Conservation (phyloP, 1,139 yeast genomes). For the Candida tunisiensis region DNA sequence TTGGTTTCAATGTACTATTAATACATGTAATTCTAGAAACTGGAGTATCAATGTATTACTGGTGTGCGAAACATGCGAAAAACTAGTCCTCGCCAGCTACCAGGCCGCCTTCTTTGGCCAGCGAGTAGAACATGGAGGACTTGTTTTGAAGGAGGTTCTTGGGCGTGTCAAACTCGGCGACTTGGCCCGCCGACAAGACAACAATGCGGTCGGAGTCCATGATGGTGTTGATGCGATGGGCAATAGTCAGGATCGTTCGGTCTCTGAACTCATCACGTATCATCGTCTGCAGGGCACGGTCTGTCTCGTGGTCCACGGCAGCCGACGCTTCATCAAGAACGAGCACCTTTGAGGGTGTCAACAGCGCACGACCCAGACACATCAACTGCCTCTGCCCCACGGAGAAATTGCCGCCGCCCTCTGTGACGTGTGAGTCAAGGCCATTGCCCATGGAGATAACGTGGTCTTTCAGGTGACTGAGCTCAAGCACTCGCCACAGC, state of each 20-base stretch:
- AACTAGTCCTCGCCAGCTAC: slow-evolving; percentile 5
- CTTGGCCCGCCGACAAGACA: slow-evolving; percentile 71
- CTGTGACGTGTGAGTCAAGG: slow-evolving; percentile 48
- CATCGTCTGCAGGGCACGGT: slow-evolving; percentile 70
- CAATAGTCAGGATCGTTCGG: slow-evolving; percentile 85
- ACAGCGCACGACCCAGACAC: slow-evolving; percentile 78
- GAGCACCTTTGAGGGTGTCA: slow-evolving; percentile 61
- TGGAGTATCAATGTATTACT: neutral
- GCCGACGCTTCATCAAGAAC: slow-evolving; percentile 96
- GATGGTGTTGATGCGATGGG: slow-evolving; percentile 86
- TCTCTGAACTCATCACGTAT: slow-evolving; percentile 74
- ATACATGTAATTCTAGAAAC: neutral
- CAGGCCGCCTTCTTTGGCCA: slow-evolving; percentile 47
- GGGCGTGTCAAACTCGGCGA: slow-evolving; percentile 82
- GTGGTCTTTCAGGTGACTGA: slow-evolving; percentile 72
- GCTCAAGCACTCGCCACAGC: slow-evolving; percentile 72
- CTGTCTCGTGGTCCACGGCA: slow-evolving; percentile 94
- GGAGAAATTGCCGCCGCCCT: slow-evolving; percentile 78
- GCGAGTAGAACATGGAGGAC: slow-evolving; percentile 58
- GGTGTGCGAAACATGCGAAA: neutral
- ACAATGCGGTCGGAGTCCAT: slow-evolving; percentile 81
- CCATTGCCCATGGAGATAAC: slow-evolving; percentile 47
- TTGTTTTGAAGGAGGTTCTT: slow-evolving; percentile 44
- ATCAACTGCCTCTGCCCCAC: slow-evolving; percentile 87
- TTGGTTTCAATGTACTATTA: neutral